Percentiles rank a stretch among this genome's conserved stretches.
These are phyloP conservation scores for Eucalyptus coolabah DNA, from an alignment of 345 rosid genomes.

Conservation along the genomic window DNA sequence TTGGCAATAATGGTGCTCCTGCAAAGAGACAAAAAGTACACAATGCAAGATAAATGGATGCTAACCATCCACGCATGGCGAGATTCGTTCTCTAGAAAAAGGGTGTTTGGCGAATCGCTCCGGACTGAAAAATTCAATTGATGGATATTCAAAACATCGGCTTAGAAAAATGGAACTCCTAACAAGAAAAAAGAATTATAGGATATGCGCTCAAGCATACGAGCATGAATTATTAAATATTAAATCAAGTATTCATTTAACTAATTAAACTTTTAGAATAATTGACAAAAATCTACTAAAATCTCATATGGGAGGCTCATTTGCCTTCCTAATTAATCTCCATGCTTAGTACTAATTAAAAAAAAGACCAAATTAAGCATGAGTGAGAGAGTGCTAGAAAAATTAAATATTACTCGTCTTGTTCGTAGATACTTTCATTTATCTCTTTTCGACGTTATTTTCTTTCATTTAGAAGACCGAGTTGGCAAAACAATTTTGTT, in stretches of 20 bases:
- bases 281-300: too few species aligned
- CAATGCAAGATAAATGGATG: neutral
- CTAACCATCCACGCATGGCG: neutral
- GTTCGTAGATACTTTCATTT: neutral
- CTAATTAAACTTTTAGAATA: too few species aligned
- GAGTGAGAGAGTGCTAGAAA: neutral
- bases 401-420: neutral
- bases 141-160: neutral
- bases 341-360: neutral
- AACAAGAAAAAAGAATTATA: neutral
- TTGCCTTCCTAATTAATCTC: neutral
- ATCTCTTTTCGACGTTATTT: neutral
- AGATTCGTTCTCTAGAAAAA: neutral
- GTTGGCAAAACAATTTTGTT: neutral
- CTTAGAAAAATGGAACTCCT: neutral
- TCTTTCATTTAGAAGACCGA: neutral
- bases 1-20: neutral
- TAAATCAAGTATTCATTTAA: too few species aligned
- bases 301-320: neutral
- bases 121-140: neutral
- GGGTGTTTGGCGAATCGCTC: neutral
- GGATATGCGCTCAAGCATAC: neutral
- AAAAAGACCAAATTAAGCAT: neutral
- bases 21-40: neutral
- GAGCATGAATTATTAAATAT: neutral